Conservation (phyloP, 345 rosid species). For the Hirschfeldia incana region DNA sequence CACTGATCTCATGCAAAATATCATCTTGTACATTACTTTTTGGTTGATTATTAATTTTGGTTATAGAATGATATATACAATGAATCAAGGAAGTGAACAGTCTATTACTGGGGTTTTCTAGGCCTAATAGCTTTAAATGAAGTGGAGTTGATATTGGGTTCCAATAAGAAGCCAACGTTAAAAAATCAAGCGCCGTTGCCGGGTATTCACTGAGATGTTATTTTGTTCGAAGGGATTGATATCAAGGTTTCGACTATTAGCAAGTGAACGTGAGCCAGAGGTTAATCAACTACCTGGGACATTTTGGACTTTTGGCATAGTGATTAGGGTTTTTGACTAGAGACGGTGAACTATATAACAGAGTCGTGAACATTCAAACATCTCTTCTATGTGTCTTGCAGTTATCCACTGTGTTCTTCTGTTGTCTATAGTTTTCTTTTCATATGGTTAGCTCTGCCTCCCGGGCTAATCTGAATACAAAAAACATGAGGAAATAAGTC, state of each 20-base stretch:
- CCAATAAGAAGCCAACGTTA: too few species aligned
- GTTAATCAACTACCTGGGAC: background rate
- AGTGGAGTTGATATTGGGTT: too few species aligned
- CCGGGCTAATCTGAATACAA: slow-evolving; percentile 59
- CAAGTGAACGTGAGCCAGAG: background rate
- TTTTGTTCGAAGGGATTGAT: too few species aligned
- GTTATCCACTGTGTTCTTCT: background rate
- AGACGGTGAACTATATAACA: background rate
- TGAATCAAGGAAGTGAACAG: too few species aligned
- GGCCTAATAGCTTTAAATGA: too few species aligned
- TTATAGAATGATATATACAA: too few species aligned
- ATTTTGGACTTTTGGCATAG: background rate
- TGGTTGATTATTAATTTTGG: too few species aligned
- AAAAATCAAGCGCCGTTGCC: too few species aligned
- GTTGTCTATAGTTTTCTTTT: background rate
- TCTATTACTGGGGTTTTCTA: too few species aligned
- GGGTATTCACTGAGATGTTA: too few species aligned
- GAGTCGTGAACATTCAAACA: background rate
- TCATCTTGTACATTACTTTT: too few species aligned
- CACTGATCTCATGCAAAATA: too few species aligned
- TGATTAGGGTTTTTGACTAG: slow-evolving; percentile 14
- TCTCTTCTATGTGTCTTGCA: background rate
- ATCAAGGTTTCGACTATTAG: background rate
- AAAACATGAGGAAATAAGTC: slow-evolving; percentile 28
- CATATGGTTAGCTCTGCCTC: slow-evolving; percentile 30